Base-by-base conservation (phyloP, 345 rosid genomes). In the Salix udensis region DNA sequence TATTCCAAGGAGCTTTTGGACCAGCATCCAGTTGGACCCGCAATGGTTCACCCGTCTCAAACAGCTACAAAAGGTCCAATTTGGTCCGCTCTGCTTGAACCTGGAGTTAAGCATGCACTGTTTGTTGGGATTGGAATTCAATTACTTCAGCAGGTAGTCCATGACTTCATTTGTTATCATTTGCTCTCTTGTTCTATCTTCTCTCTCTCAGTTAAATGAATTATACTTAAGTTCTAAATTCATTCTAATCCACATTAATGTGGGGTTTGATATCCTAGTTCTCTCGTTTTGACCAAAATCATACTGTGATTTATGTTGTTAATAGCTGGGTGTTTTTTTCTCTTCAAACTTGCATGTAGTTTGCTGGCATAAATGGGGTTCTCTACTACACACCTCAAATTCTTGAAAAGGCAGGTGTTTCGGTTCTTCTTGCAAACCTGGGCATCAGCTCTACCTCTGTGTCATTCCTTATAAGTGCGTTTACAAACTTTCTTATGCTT, bases 351-450 rank as follows among this genome's bases (percentile, higher is more conserved):
- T 67, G 18, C 73, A 65, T 80, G 87, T 85, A 96, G 99, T 88
- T 96, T 80, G 90, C 99, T 21, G 98, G 99, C 67, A 93, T 96
- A 80, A 92, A 90, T 67, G 99, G 98, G 68, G 97, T 96, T 78
- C 92, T 96, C 24, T 93, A 93, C 86, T 96, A 96, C 88, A 96
- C 98, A 60, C 99, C 99, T 79, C 99, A 93, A 88, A 96, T 96
- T 81, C 98, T 93, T 7, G 97, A 93, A 82, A 81, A 89, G 0
- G 98, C 98, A 24, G 99, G 98, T 1, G 98, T 93, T 7, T 94
- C 88, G 80, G 92, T 96, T 84, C 94, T 93, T 72, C 92, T 96
- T 67, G 76, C 93, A 31, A 75, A 84, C 82, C 37, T 93, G 79
- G 99, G 99, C 36, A 76, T 93, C 50, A 71, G 97, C 77, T 75